Base-by-base conservation (phyloP, 306 rosid species). In the Castanopsis chinensis region DNA sequence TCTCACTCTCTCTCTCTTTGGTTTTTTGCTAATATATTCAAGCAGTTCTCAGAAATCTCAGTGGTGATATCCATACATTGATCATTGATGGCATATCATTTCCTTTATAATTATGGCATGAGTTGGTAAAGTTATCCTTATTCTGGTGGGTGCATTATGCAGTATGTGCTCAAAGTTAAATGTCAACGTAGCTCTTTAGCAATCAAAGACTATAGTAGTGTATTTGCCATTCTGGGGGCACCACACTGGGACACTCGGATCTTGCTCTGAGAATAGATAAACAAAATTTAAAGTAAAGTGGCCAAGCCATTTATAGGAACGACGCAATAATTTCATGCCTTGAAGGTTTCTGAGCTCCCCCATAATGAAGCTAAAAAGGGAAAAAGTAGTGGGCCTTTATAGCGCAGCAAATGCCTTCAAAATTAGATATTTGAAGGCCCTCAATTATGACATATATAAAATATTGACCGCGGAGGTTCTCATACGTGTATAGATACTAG, bases 31-130 rank as follows among this genome's bases (percentile, higher is more conserved):
- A 41, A 41, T 41, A 11, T 49, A 3, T 49, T 49, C 17, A 49
- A 49, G 53, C 53, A 49, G 53, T 49, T 49, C 17, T 49, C 17
- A 41, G 53, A 49, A 49, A 13, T 49, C 53, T 49, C 53, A 12
- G 53, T 12, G 17, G 53, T 6, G 9, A 5, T 19, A 21, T 59
- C 7, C 21, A 15, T 35, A 21, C n/a, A 30, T 73, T 55, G 18
- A 64, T 53, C n/a, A 30, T 73, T 55, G 18, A 64, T 53, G 67
- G 18, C 68, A 65, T 18, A 80, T 80, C 12, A 80, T 74, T 80
- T 74, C 75, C 61, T 79, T 63, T 71, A 43, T 59, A 45, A 71
- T 60, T 72, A 53, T 64, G 75, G 79, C 61, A 54, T 7, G 57
- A 53, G 43, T 23, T 67, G 74, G 70, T 25, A 27, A 28, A 43